Evolutionary conservation across 2,329 filamentous ascomycete genomes (phyloP).

Genomic region (Neonectria neomacrospora): DNA sequence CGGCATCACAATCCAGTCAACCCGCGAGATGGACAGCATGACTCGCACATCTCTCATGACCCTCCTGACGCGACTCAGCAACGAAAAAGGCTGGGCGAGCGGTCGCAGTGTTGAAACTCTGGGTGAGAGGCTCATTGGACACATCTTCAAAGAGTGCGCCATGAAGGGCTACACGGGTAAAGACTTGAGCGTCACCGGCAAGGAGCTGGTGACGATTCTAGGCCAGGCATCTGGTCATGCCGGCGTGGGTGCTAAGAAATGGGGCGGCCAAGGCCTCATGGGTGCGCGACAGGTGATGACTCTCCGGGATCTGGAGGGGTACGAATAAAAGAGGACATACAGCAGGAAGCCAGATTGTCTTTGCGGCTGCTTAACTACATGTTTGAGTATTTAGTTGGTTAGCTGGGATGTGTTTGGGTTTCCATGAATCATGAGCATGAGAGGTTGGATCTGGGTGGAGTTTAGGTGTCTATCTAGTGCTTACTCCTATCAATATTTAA

Average conservation of each 20-base stretch:
- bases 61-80: slow-evolving; percentile 55
- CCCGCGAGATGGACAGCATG: slow-evolving; percentile 36
- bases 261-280: slow-evolving; percentile 44
- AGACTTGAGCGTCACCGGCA: slow-evolving; percentile 43
- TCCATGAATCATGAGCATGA: slow-evolving; percentile 28
- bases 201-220: slow-evolving; percentile 46
- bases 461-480: slow-evolving; percentile 20
- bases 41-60: slow-evolving; percentile 44
- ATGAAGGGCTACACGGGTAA: slow-evolving; percentile 46
- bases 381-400: slow-evolving; percentile 16
- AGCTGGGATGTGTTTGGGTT: slow-evolving; percentile 24
- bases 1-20: slow-evolving; percentile 46
- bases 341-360: slow-evolving; percentile 20
- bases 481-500: not conserved
- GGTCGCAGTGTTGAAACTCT: slow-evolving; percentile 70
- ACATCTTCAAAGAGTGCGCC: slow-evolving; percentile 50
- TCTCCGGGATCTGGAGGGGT: slow-evolving; percentile 46
- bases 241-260: slow-evolving; percentile 38
- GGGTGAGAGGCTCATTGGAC: slow-evolving; percentile 61
- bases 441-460: slow-evolving; percentile 31
- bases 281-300: slow-evolving; percentile 48
- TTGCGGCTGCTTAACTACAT: slow-evolving; percentile 7
- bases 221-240: slow-evolving; percentile 44
- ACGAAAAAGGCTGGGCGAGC: slow-evolving; percentile 67
- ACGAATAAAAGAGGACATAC: slow-evolving; percentile 36